These are phyloP conservation scores for Allium sativum DNA, from an alignment of 106 monocot genomes.

Conservation along the genomic window DNA sequence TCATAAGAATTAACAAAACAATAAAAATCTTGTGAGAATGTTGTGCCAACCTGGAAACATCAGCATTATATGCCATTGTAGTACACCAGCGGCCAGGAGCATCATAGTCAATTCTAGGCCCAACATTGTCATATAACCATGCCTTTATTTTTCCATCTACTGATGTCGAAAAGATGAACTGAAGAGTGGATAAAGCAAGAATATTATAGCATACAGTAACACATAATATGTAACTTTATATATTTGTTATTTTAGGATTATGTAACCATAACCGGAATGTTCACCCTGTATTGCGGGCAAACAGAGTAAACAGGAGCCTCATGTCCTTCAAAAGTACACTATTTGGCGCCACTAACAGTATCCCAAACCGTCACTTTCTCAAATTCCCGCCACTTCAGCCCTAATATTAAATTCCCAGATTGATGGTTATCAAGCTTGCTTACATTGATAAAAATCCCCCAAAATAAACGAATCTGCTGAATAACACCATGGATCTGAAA, in stretches of 20 bases:
- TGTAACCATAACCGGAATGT: conserved; percentile 63
- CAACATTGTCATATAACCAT: conserved; percentile 85
- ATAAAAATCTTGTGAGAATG: too few species aligned
- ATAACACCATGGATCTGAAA: conserved; percentile 64
- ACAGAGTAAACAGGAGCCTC: conserved; percentile 45
- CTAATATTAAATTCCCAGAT: too few species aligned
- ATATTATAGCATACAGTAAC: neutral
- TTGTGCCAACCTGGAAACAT: conserved; percentile 94
- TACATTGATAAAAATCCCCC: conserved; percentile 86
- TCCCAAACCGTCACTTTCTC: conserved; percentile 55
- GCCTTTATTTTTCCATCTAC: conserved; percentile 89
- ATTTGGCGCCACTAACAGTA: conserved; percentile 40
- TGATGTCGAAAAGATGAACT: conserved; percentile 52
- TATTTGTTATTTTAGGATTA: too few species aligned
- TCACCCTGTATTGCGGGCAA: conserved; percentile 39
- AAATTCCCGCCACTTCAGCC: too few species aligned
- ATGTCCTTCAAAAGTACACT: conserved; percentile 30
- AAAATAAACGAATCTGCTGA: too few species aligned
- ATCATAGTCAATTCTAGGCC: conserved; percentile 92
- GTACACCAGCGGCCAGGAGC: conserved; percentile 94
- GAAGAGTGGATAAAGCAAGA: conserved; percentile 17
- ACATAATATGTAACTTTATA: too few species aligned
- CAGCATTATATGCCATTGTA: conserved; percentile 89
- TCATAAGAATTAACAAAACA: too few species aligned
- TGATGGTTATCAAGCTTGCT: conserved; percentile 55